These are phyloP conservation scores for Hippophae tibetana DNA, from an alignment of 306 rosid genomes.

Conservation along the genomic window DNA sequence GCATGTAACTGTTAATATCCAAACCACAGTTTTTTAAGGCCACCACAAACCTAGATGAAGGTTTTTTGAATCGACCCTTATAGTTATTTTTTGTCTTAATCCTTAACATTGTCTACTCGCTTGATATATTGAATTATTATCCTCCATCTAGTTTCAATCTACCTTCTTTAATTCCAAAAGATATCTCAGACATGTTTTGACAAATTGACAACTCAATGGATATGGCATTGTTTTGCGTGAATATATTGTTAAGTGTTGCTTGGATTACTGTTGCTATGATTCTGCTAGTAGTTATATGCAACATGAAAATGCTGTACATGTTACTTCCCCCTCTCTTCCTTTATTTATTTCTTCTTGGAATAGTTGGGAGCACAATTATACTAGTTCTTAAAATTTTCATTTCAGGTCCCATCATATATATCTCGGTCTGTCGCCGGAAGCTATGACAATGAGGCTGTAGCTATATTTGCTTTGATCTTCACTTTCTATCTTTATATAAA, in stretches of 20 bases:
- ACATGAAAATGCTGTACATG: neutral
- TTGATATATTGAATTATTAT: neutral
- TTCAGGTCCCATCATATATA: slow-evolving; percentile 94
- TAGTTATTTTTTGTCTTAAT: neutral
- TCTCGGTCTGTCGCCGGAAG: slow-evolving; percentile 99
- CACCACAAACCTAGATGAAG: no score
- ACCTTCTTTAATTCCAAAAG: neutral
- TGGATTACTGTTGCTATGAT: neutral
- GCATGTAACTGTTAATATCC: no score
- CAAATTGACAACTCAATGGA: neutral
- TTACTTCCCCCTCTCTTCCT: no score
- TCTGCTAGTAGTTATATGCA: neutral
- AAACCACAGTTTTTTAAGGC: no score
- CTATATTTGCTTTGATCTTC: slow-evolving; percentile 93
- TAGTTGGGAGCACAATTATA: slow-evolving; percentile 1
- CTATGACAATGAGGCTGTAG: slow-evolving; percentile 99
- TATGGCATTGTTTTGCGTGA: neutral
- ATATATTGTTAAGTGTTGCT: neutral
- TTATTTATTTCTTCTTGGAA: neutral
- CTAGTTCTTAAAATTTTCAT: slow-evolving; percentile 11
- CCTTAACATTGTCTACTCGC: neutral
- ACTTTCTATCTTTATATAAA: slow-evolving; percentile 95
- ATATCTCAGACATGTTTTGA: neutral
- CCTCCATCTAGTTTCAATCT: neutral
- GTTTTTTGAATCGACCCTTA: no score